Evolutionary conservation across 805 yeast species (phyloP), one percentile per base, ranked within the genome.

Genomic region (Saccharomycopsis fodiens): DNA sequence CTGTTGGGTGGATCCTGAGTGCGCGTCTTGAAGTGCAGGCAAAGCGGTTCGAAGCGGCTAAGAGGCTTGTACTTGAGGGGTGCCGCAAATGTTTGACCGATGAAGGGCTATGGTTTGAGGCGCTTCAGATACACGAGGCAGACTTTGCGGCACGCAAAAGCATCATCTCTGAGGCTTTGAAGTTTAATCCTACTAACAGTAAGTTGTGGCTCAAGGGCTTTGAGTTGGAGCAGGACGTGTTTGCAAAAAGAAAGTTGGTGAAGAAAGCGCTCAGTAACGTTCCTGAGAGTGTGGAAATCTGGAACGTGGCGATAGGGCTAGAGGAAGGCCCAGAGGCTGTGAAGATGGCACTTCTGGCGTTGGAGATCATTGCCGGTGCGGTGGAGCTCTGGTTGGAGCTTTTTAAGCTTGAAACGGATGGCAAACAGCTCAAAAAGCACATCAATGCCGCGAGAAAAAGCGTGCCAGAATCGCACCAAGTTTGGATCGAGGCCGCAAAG

Each of bases 1-100:
- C 95, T 0, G 74, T 75, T 40, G 85, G 83, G 3, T 91, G 96
- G 95, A 83, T 91, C 19, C 86, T 94, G 0, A 76, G 87, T 40
- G 94, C 96, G 0, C 64, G 86, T 39, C 59, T 87, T 7, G 97
- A 91, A 57, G 82, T 76, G 52, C 73, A 71, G 38, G 82, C 80
- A 1, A 70, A 70, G 37, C 78, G 77, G 42, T 66, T 68, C 44
- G 63, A 63, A 3, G 61, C 61, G 12, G 96, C 97, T 0, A 72
- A 73, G 44, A 63, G 62, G 19, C 50, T 84, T 13, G 80, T 88
- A 4, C 68, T 68, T n/a, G 78, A 85, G 57, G 98, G 95, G 1
- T 84, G 96, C 56, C 67, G 65, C 3, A 66, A 66, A 36, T 78
- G 89, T 52, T 85, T 88, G 0, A 66, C 64, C 34, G 75, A 69